Evolutionary conservation across 345 rosid species (phyloP).

Genomic region (Trapa incisa): DNA sequence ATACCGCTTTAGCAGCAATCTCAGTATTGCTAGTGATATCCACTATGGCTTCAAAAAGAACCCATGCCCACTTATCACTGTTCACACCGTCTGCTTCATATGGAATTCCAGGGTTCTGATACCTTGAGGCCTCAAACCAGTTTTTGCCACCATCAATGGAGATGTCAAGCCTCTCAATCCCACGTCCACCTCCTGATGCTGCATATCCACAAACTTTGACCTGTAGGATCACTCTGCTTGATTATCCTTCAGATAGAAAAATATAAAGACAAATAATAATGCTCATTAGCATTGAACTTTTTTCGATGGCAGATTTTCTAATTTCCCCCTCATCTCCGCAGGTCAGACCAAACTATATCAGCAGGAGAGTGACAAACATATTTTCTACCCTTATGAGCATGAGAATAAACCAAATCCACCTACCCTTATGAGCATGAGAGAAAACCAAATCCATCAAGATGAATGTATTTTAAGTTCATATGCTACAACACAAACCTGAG

Average conservation of each 20-base stretch:
- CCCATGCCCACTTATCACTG: slow-evolving; percentile 98
- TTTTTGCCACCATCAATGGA: slow-evolving; percentile 84
- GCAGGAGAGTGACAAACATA: too few species aligned
- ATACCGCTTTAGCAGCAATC: slow-evolving; percentile 87
- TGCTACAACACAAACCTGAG: neutral
- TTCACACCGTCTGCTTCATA: slow-evolving; percentile 46
- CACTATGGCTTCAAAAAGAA: slow-evolving; percentile 61
- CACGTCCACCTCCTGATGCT: slow-evolving; percentile 93
- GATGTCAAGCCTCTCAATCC: slow-evolving; percentile 87
- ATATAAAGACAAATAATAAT: neutral
- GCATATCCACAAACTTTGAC: slow-evolving; percentile 75
- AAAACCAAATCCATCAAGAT: neutral
- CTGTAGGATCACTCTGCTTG: slow-evolving; percentile 21
- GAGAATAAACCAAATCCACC: too few species aligned
- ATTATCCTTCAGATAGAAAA: neutral
- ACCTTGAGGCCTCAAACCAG: slow-evolving; percentile 79
- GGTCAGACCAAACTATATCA: too few species aligned
- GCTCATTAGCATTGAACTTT: too few species aligned
- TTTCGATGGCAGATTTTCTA: too few species aligned
- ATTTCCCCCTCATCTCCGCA: too few species aligned
- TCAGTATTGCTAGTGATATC: slow-evolving; percentile 40
- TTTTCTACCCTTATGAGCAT: too few species aligned
- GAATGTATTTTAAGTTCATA: neutral
- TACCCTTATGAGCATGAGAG: too few species aligned
- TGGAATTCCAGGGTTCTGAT: slow-evolving; percentile 43